phyloP scores from a whole-genome alignment of 2,329 filamentous ascomycete genomes.

The Neoascochyta sp. region DNA sequence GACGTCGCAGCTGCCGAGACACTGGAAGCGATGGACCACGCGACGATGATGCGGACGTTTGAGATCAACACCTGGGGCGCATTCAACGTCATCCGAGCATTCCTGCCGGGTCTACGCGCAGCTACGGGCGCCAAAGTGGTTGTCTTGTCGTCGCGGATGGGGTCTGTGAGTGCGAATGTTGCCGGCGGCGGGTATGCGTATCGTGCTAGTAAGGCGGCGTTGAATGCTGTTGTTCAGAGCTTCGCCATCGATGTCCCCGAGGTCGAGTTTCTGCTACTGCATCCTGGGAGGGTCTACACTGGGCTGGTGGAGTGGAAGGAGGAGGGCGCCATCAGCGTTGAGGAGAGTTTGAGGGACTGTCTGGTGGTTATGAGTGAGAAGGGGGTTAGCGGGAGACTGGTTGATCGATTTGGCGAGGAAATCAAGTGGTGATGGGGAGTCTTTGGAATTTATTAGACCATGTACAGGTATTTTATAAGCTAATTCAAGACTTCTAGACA shows the following conservation, averaged over 20 bases:
- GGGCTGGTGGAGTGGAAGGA: slow-evolving; percentile 44
- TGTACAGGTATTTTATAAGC: no score
- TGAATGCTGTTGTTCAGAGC: slow-evolving; percentile 46
- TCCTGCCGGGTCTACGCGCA: slow-evolving; percentile 36
- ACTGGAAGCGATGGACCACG: slow-evolving; percentile 37
- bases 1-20: slow-evolving; percentile 44
- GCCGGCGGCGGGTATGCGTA: slow-evolving; percentile 47
- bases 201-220: slow-evolving; percentile 46
- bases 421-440: slow-evolving; percentile 48
- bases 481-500: no score
- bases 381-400: slow-evolving; percentile 39
- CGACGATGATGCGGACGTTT: slow-evolving; percentile 40
- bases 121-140: slow-evolving; percentile 32
- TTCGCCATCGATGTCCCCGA: slow-evolving; percentile 45
- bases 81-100: slow-evolving; percentile 38
- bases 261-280: slow-evolving; percentile 42
- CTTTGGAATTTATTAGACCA: no score
- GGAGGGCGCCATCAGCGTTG: slow-evolving; percentile 43
- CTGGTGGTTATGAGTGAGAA: slow-evolving; percentile 37
- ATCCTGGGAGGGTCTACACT: slow-evolving; percentile 48
- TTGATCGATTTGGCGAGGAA: slow-evolving; percentile 43
- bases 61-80: slow-evolving; percentile 44
- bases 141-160: slow-evolving; percentile 47
- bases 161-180: slow-evolving; percentile 40
- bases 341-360: slow-evolving; percentile 42